Base-by-base conservation (phyloP, 768 basidiomycete genomes). In the Nidularia pulvinata region DNA sequence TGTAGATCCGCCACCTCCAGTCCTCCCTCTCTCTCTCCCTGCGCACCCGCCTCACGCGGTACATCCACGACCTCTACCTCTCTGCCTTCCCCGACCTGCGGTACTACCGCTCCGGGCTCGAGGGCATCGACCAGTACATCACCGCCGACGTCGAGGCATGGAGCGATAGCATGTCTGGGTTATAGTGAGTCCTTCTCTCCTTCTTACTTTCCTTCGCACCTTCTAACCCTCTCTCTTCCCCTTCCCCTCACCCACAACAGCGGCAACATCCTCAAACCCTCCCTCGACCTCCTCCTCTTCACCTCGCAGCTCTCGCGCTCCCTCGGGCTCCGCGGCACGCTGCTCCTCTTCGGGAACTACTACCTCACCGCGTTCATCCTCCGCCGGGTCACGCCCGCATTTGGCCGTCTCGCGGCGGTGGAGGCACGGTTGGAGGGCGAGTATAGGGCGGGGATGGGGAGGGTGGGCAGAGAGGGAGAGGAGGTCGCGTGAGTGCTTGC, bases 141-240 rank as follows among this genome's bases (percentile, higher is more conserved):
- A 97, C 96, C 1, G 88, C 93, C 10, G 96, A 98, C 64, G 83
- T 98, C 14, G 88, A 91, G 39, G 80, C 89, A 1, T 98, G 95
- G 83, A 86, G 91, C 46, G 92, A 93, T 50, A 82, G 89, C 0
- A 79, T 98, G 32, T 79, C 93, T 3, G 89, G 89, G 0, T 77
- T 98, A 36, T 98, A 98, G 94, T 94, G 54, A 58, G 93, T 79
- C 3, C 48, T 37, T n/a, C 39, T 25, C 13, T 43, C 30, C n/a
- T 16, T 11, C n/a, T n/a, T 3, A 39, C 37, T 7, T 7, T 39
- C 37, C 37, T n/a, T n/a, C n/a, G n/a, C n/a, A n/a, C n/a, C n/a
- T n/a, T n/a, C n/a, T n/a, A n/a, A n/a, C n/a, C n/a, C n/a, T n/a
- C n/a, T n/a, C n/a, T n/a, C n/a, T n/a, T n/a, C n/a, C n/a, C n/a